These are phyloP conservation scores for Penicillium sclerotiorum DNA, from an alignment of 2,329 filamentous ascomycete species.

Conservation along the genomic window DNA sequence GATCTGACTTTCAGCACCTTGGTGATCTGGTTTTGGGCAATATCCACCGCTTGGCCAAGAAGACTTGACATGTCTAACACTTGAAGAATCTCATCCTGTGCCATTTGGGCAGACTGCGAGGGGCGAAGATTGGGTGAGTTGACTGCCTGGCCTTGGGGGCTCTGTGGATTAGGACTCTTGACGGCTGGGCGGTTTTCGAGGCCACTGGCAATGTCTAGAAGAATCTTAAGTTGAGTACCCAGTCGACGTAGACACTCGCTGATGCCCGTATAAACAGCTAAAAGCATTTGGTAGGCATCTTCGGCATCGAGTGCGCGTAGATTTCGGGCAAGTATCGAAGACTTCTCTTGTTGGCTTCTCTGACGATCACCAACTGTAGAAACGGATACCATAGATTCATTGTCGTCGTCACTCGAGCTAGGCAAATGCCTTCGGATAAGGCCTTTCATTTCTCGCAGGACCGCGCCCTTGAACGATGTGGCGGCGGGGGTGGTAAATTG, in stretches of 20 bases:
- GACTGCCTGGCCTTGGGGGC: slow-evolving; percentile 45
- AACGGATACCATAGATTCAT: slow-evolving; percentile 81
- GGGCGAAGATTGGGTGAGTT: slow-evolving; percentile 25
- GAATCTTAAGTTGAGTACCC: slow-evolving; percentile 87
- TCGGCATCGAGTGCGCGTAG: slow-evolving; percentile 78
- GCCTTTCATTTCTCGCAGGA: slow-evolving; percentile 81
- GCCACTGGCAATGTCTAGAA: slow-evolving; percentile 86
- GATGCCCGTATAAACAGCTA: slow-evolving; percentile 81
- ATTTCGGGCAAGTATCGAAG: slow-evolving; percentile 82
- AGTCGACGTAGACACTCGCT: slow-evolving; percentile 84
- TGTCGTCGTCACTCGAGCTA: slow-evolving; percentile 92
- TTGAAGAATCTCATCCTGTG: slow-evolving; percentile 64
- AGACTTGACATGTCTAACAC: slow-evolving; percentile 67
- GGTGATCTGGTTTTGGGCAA: slow-evolving; percentile 65
- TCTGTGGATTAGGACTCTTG: slow-evolving; percentile 49
- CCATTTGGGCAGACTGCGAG: slow-evolving; percentile 31
- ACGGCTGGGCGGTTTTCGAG: slow-evolving; percentile 44
- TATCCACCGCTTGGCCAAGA: slow-evolving; percentile 67
- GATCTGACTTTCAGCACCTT: slow-evolving; percentile 66
- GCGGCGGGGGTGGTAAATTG: slow-evolving; percentile 79
- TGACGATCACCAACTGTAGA: slow-evolving; percentile 74
- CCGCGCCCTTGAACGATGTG: slow-evolving; percentile 78
- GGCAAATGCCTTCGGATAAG: slow-evolving; percentile 84
- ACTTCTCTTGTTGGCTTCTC: slow-evolving; percentile 83
- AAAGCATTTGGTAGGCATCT: slow-evolving; percentile 81